Conservation (phyloP, 164 flowering plant species). For the Tetrastigma voinierianum region DNA sequence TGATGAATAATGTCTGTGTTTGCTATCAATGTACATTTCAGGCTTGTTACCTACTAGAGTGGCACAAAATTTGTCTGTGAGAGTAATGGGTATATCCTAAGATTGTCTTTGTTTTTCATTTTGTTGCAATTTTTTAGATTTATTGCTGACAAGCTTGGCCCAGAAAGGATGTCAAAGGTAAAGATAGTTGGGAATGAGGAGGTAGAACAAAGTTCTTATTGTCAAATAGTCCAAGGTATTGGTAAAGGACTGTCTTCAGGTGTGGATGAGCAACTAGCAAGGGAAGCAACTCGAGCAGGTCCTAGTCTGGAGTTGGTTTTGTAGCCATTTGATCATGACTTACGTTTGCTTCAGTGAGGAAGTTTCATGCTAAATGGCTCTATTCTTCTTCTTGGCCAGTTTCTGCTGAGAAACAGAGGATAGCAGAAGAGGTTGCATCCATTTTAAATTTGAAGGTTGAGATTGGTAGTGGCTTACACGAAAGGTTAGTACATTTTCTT, state of each 20-base stretch:
- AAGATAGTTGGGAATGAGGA: slow-evolving; percentile 74
- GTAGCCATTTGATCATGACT: slow-evolving; percentile 3
- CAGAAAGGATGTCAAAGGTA: slow-evolving; percentile 61
- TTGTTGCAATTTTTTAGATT: slow-evolving; percentile 42
- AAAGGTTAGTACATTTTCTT: slow-evolving; percentile 48
- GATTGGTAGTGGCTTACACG: slow-evolving; percentile 57
- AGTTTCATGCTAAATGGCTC: slow-evolving; percentile 1
- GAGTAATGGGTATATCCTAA: neutral
- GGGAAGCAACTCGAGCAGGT: slow-evolving; percentile 88
- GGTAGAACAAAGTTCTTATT: slow-evolving; percentile 67
- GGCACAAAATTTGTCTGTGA: neutral
- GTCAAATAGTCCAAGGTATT: slow-evolving; percentile 65
- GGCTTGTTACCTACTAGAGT: neutral
- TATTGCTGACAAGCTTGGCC: slow-evolving; percentile 68
- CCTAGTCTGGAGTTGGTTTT: slow-evolving; percentile 1
- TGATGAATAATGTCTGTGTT: neutral
- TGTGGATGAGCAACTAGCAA: slow-evolving; percentile 69
- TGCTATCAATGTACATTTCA: neutral
- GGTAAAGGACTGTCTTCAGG: slow-evolving; percentile 56
- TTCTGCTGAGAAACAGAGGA: slow-evolving; percentile 76
- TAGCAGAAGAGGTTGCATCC: slow-evolving; percentile 91
- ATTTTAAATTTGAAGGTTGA: slow-evolving; percentile 77
- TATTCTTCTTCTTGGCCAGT: slow-evolving; percentile 41
- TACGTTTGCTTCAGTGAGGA: slow-evolving; percentile 1
- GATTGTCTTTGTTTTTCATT: slow-evolving; percentile 2